Base-by-base conservation (phyloP, 805 yeast genomes). In the Yarrowia keelungensis region DNA sequence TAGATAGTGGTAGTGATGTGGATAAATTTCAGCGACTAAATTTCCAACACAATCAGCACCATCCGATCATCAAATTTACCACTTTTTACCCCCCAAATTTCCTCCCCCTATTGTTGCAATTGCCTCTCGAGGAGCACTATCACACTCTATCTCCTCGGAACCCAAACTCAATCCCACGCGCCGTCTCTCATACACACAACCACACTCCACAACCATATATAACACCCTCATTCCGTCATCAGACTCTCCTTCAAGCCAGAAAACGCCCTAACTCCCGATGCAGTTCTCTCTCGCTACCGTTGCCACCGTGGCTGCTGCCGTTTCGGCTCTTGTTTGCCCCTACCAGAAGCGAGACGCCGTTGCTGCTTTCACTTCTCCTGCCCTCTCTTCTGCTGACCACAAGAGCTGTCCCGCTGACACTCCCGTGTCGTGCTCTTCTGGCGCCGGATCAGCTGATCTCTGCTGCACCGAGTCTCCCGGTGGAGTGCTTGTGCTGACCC, bases 401-500 rank as follows among this genome's bases (percentile, higher is more conserved):
- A 70, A 70, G 32, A 47, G 73, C 43, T 78, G 81, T 68, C 79
- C 79, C 2, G 71, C 69, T 7, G 75, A 77, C 70, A 46, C 75
- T n/a, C 80, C 80, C 19, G 69, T 74, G 56, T 76, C 79, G 42
- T 78, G 81, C 70, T 68, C 72, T 19, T 69, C 73, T 10, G 68
- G 69, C 22, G 67, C 70, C 19, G 58, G 51, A 15, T 53, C 45
- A 19, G 51, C 66, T 71, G 87, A 91, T 76, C 75, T 86, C 2
- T 93, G 98, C 75, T 93, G 98, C 79, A 91, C 88, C 76, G 97
- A 92, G 75, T 84, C 85, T 59, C 93, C 93, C 10, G 94, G 96
- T 58, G 98, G 98, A 7, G 82, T 91, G 15, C 81, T 93, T 45
- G 78, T 93, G 65, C 90, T 86, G 75, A 90, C 98, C 0, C 98